These are phyloP conservation scores for Colletotrichum karsti DNA, from an alignment of 2,329 filamentous ascomycete genomes.

Conservation along the genomic window DNA sequence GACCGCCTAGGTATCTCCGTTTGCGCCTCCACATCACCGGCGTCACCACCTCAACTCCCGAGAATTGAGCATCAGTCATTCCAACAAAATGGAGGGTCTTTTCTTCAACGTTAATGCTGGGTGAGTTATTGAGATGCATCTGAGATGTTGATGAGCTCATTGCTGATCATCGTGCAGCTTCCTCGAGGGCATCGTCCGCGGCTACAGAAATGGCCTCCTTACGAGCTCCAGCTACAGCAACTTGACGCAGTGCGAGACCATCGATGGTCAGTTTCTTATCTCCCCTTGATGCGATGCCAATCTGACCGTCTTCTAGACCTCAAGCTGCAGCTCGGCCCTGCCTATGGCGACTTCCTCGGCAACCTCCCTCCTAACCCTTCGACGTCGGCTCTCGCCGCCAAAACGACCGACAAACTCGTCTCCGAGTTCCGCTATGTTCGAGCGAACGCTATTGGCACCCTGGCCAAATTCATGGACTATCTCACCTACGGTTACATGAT, in stretches of 20 bases:
- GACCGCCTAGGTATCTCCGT: constrained; percentile 23
- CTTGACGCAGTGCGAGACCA: constrained; percentile 95
- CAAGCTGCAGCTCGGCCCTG: constrained; percentile 94
- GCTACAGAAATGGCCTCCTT: constrained; percentile 93
- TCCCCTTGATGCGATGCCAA: constrained; percentile 12
- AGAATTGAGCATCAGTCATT: constrained; percentile 7
- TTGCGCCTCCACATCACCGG: constrained; percentile 25
- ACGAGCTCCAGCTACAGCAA: constrained; percentile 93
- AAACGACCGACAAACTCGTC: constrained; percentile 97
- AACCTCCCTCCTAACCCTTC: constrained; percentile 95
- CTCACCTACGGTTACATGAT: constrained; percentile 99
- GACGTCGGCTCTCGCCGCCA: constrained; percentile 91
- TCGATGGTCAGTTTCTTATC: constrained; percentile 75
- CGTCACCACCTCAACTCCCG: constrained; percentile 12
- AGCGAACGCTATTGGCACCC: constrained; percentile 89
- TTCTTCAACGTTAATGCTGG: constrained; percentile 96
- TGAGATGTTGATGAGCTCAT: background rate
- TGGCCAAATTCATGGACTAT: constrained; percentile 97
- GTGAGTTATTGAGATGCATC: constrained; percentile 53
- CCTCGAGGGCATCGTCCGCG: constrained; percentile 95
- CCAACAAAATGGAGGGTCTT: constrained; percentile 80
- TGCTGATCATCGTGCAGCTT: constrained; percentile 67
- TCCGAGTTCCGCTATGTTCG: constrained; percentile 97
- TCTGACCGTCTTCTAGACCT: constrained; percentile 70
- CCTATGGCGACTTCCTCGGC: constrained; percentile 96